Conservation (phyloP, 805 yeast species). For the Cyberlindnera subsufficiens region DNA sequence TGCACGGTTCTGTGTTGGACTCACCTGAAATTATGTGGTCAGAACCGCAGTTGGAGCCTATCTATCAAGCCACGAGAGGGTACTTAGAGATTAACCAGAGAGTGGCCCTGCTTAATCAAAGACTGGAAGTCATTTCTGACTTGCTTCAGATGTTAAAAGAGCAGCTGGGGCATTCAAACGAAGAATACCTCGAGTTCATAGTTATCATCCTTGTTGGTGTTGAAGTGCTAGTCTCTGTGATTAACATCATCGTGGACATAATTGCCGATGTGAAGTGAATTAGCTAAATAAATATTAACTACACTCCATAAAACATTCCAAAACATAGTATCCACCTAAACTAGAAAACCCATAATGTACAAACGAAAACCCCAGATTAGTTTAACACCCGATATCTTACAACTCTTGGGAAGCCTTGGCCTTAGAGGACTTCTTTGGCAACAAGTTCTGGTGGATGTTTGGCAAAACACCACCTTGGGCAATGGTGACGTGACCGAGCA, state of each 20-base stretch:
- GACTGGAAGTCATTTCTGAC: constrained; percentile 91
- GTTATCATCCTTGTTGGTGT: constrained; percentile 89
- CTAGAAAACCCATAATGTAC: constrained; percentile 22
- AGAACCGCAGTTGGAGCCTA: constrained; percentile 96
- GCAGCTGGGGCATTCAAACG: constrained; percentile 92
- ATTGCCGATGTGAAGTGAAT: constrained; percentile 25
- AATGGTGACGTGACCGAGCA: constrained; percentile 87
- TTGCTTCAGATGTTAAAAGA: constrained; percentile 93
- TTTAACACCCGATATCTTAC: constrained; percentile 22
- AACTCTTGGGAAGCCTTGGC: constrained; percentile 64
- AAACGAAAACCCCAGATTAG: constrained; percentile 13
- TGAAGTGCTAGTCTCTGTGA: constrained; percentile 81
- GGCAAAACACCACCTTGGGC: constrained; percentile 99
- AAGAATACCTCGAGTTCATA: constrained; percentile 85
- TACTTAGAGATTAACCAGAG: constrained; percentile 93
- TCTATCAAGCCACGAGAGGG: constrained; percentile 94
- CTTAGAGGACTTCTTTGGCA: constrained; percentile 67
- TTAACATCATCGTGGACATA: constrained; percentile 67
- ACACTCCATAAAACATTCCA: constrained; percentile 5
- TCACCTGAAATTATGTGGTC: constrained; percentile 99
- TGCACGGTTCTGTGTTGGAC: constrained; percentile 86
- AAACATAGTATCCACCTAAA: constrained; percentile 21
- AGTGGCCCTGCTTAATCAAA: constrained; percentile 81
- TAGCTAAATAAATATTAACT: not conserved
- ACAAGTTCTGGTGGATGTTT: constrained; percentile 91